Conservation (phyloP, 2,329 filamentous ascomycete species). For the Sclerotinia minor region DNA sequence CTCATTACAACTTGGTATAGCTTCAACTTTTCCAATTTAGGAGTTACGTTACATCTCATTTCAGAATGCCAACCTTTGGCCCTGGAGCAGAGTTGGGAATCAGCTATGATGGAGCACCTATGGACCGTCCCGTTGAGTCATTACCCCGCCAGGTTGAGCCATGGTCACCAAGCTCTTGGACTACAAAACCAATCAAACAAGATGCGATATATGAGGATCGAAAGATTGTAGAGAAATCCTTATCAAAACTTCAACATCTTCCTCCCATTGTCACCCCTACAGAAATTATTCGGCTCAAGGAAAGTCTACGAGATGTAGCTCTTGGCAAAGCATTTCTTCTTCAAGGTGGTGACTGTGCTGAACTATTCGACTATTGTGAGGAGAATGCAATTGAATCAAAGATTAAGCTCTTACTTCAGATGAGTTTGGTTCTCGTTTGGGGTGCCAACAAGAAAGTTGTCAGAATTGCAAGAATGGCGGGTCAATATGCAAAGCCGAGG, state of each 20-base stretch:
- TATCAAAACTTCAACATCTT: slow-evolving; percentile 64
- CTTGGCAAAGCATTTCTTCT: slow-evolving; percentile 88
- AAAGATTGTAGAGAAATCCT: slow-evolving; percentile 57
- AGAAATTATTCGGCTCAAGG: slow-evolving; percentile 79
- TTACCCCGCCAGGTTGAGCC: slow-evolving; percentile 16
- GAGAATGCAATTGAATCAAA: slow-evolving; percentile 89
- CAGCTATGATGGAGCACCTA: slow-evolving; percentile 3
- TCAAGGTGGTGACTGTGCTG: slow-evolving; percentile 95
- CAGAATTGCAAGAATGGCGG: slow-evolving; percentile 92
- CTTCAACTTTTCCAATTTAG: neutral
- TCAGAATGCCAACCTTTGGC: slow-evolving; percentile 13
- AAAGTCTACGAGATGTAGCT: slow-evolving; percentile 80
- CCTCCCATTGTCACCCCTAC: slow-evolving; percentile 77
- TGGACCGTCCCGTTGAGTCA: neutral
- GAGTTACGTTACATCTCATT: neutral
- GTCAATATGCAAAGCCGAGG: slow-evolving; percentile 94
- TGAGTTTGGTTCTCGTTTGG: slow-evolving; percentile 95
- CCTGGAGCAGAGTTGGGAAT: slow-evolving; percentile 2
- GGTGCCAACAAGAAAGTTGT: slow-evolving; percentile 80
- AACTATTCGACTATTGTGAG: slow-evolving; percentile 95
- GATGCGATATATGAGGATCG: slow-evolving; percentile 67
- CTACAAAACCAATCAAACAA: slow-evolving; percentile 77
- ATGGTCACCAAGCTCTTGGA: slow-evolving; percentile 70
- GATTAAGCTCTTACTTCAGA: slow-evolving; percentile 93
- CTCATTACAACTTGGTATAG: neutral